Evolutionary conservation across 768 basidiomycete genomes (phyloP).

Genomic region (Crucibulum laeve): DNA sequence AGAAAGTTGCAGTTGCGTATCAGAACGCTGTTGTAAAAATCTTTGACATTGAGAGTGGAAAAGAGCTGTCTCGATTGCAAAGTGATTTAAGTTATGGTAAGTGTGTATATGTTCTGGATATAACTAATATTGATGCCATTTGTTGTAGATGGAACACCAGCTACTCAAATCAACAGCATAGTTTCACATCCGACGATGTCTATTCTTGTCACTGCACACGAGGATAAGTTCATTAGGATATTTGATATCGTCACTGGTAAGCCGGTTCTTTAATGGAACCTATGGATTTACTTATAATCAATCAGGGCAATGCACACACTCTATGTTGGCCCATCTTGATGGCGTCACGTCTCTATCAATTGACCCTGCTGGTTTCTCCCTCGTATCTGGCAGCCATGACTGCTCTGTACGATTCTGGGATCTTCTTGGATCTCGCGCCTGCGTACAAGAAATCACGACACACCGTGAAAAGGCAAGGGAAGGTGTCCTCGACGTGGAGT

Average conservation of each 20-base stretch:
- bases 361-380: constrained; percentile 79
- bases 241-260: constrained; percentile 81
- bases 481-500: constrained; percentile 86
- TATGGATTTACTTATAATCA: constrained; percentile 6
- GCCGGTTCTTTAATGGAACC: constrained; percentile 14
- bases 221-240: constrained; percentile 90
- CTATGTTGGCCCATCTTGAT: constrained; percentile 88
- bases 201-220: constrained; percentile 84
- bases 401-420: constrained; percentile 97
- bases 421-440: constrained; percentile 70
- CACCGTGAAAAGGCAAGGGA: constrained; percentile 90
- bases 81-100: constrained; percentile 58
- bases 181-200: constrained; percentile 90
- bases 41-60: constrained; percentile 87
- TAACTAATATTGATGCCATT: constrained; percentile 4
- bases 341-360: constrained; percentile 89
- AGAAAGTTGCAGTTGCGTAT: constrained; percentile 87
- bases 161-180: constrained; percentile 81
- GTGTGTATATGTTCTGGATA: constrained; percentile 11
- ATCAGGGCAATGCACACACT: constrained; percentile 83
- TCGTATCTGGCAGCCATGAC: constrained; percentile 91
- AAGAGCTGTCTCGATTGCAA: constrained; percentile 60
- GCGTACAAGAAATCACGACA: constrained; percentile 83
- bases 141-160: constrained; percentile 60
- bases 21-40: constrained; percentile 87